phyloP scores from a whole-genome alignment of 2,329 filamentous ascomycete species.

The Cladosporium sp. region DNA sequence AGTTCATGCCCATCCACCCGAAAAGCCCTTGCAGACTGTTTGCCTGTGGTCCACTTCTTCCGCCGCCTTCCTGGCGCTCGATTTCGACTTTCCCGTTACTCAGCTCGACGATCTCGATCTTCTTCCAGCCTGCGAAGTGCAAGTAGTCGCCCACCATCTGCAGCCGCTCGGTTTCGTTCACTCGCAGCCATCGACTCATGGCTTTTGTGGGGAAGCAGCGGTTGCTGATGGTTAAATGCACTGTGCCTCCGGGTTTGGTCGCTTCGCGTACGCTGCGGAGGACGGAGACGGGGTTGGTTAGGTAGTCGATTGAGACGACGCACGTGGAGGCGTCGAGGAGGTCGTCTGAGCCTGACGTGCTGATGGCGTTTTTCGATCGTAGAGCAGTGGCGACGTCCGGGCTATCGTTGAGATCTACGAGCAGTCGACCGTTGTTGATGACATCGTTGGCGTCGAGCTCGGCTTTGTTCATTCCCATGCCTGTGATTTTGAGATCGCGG shows the following conservation, averaged over 20 bases:
- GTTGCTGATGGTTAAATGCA: constrained; percentile 51
- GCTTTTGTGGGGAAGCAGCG: constrained; percentile 53
- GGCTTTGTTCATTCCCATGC: constrained; percentile 45
- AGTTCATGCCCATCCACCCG: constrained; percentile 30
- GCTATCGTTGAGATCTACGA: constrained; percentile 45
- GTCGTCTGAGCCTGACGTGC: not conserved
- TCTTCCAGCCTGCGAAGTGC: constrained; percentile 48
- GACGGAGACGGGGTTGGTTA: constrained; percentile 44
- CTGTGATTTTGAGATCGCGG: constrained; percentile 36
- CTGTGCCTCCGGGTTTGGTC: constrained; percentile 40
- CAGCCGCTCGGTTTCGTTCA: constrained; percentile 43
- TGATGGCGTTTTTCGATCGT: constrained; percentile 12
- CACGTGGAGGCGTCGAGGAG: constrained; percentile 46
- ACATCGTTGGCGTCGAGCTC: constrained; percentile 44
- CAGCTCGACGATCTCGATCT: constrained; percentile 52
- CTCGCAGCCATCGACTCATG: constrained; percentile 44
- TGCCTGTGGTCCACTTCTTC: constrained; percentile 11
- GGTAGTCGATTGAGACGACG: constrained; percentile 51
- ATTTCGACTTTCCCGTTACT: constrained; percentile 34
- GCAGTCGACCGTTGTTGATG: constrained; percentile 29
- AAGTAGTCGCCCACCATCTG: constrained; percentile 51
- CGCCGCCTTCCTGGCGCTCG: constrained; percentile 14
- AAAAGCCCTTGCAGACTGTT: constrained; percentile 27
- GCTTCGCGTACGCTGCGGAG: constrained; percentile 38
- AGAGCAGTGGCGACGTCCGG: constrained; percentile 27